phyloP scores from a whole-genome alignment of 2,329 filamentous ascomycete genomes.

The Hypoxylon sp. region DNA sequence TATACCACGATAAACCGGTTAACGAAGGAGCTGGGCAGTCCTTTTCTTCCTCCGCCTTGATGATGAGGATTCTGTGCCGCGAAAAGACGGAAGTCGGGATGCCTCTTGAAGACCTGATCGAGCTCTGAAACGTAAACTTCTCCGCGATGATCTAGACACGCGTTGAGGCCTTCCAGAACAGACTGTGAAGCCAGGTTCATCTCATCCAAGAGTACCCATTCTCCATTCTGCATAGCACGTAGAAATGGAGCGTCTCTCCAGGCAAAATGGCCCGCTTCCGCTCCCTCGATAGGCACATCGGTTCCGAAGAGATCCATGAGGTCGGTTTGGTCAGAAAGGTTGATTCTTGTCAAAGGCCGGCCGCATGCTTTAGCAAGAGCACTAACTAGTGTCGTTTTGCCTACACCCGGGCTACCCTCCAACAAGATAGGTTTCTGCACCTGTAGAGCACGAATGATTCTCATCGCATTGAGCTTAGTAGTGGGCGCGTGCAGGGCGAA shows the following conservation, averaged over 20 bases:
- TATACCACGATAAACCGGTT: conserved; percentile 99
- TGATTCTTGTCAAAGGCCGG: conserved; percentile 89
- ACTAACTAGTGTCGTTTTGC: conserved; percentile 93
- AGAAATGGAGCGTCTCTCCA: conserved; percentile 97
- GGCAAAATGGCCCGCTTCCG: conserved; percentile 87
- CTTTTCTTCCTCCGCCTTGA: conserved; percentile 95
- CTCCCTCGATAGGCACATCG: conserved; percentile 95
- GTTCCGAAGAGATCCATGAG: conserved; percentile 97
- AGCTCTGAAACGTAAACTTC: conserved; percentile 96
- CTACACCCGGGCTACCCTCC: conserved; percentile 97
- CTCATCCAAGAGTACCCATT: conserved; percentile 97
- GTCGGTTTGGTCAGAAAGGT: conserved; percentile 97
- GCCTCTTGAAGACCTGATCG: conserved; percentile 91
- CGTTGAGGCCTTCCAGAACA: conserved; percentile 94
- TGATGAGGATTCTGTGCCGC: conserved; percentile 98
- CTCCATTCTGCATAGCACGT: conserved; percentile 94
- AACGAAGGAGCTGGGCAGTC: conserved; percentile 93
- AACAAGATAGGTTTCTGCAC: conserved; percentile 91
- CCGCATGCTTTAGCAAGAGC: conserved; percentile 85
- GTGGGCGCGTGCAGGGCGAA: conserved; percentile 92
- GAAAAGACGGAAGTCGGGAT: conserved; percentile 92
- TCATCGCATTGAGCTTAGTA: conserved; percentile 89
- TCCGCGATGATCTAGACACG: conserved; percentile 94
- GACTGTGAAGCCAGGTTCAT: conserved; percentile 99
- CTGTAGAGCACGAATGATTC: conserved; percentile 89